Percentiles rank a stretch among this genome's conserved stretches.
Evolutionary conservation across 2,329 filamentous ascomycete genomes (phyloP).

Genomic region (Exophiala oligosperma): DNA sequence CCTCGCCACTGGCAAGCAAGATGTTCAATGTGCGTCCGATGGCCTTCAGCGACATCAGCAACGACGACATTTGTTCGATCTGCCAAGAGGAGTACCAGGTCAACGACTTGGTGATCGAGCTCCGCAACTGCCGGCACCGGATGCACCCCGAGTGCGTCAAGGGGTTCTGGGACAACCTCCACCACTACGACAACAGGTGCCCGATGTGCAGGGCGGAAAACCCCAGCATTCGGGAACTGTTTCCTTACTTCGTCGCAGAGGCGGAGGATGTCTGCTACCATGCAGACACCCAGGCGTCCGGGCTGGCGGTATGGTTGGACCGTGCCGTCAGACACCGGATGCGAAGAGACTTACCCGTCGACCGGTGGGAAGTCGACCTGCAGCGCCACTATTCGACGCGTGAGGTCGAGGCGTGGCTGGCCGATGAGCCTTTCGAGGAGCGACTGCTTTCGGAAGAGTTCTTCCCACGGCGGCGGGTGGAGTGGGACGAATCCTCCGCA

Average conservation of each 20-base stretch:
- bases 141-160: not conserved
- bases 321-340: not conserved
- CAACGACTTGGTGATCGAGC: not conserved
- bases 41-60: not conserved
- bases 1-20: not conserved
- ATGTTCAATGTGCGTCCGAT: conserved; percentile 1
- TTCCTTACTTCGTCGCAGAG: not conserved
- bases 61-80: not conserved
- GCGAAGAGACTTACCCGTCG: not conserved
- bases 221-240: not conserved
- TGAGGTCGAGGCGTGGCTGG: not conserved
- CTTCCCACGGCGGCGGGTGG: not conserved
- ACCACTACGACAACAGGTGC: not conserved
- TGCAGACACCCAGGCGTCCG: not conserved
- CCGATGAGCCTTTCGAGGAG: not conserved
- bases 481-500: not conserved
- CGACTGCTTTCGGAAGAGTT: not conserved
- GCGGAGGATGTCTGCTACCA: not conserved
- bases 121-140: not conserved
- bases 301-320: not conserved
- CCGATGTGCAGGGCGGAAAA: not conserved
- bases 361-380: not conserved
- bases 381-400: not conserved
- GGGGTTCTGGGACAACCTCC: not conserved
- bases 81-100: not conserved